Percentiles rank a stretch among this genome's conserved stretches.
phyloP scores from a whole-genome alignment of 2,329 filamentous ascomycete genomes.

The Microdochium trichocladiopsis region DNA sequence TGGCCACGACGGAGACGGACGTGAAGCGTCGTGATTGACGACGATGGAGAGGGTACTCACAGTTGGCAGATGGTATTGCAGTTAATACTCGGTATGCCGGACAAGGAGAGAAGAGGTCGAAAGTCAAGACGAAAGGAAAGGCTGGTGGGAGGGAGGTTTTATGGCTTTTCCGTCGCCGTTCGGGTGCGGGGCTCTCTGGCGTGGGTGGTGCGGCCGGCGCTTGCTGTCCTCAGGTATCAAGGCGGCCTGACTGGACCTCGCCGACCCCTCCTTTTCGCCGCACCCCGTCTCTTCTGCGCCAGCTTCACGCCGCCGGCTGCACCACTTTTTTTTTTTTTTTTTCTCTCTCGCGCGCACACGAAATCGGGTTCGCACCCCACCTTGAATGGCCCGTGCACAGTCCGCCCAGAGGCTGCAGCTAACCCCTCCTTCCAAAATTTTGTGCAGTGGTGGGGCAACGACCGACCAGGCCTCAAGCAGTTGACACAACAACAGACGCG shows the following conservation, averaged over 20 bases:
- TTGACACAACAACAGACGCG: too few species aligned
- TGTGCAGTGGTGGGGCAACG: too few species aligned
- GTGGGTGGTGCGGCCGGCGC: background rate
- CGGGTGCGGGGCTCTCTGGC: background rate
- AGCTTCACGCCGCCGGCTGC: background rate
- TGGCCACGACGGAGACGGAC: too few species aligned
- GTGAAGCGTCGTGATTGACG: conserved; percentile 14
- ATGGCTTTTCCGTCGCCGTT: background rate
- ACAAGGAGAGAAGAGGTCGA: conserved; percentile 22
- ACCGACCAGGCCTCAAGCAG: too few species aligned
- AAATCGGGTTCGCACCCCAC: too few species aligned
- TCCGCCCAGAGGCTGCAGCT: too few species aligned
- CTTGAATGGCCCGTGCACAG: too few species aligned
- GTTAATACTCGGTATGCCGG: conserved; percentile 24
- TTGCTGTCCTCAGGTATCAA: background rate
- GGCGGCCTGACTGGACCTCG: background rate
- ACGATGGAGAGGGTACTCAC: background rate
- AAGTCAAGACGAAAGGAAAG: conserved; percentile 11
- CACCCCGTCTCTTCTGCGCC: background rate
- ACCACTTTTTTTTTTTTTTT: background rate
- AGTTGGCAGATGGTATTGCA: conserved; percentile 3
- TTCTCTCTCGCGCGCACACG: background rate
- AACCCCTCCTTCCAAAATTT: too few species aligned
- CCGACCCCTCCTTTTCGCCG: background rate
- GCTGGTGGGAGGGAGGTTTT: conserved; percentile 3